phyloP scores from a whole-genome alignment of 148 eudicot genomes.

The Fagopyrum tataricum region DNA sequence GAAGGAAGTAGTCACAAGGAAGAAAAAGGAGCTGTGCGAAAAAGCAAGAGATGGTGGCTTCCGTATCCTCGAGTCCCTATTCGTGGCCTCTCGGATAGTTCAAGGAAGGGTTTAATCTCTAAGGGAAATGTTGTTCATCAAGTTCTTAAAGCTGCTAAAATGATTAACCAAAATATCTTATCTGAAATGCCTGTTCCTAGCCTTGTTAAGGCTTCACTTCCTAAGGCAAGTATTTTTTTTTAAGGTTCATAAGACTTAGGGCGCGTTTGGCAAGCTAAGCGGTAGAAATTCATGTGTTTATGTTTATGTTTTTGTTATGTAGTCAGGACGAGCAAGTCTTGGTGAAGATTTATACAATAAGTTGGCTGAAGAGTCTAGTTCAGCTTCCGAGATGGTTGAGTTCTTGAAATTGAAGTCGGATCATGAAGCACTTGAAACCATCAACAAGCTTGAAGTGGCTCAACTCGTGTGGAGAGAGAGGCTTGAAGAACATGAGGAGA shows the following conservation, averaged over 20 bases:
- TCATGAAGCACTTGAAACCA: constrained; percentile 57
- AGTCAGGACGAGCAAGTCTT: constrained; percentile 75
- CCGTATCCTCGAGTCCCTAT: constrained; percentile 80
- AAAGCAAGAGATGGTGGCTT: constrained; percentile 95
- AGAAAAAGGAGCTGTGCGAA: constrained; percentile 48
- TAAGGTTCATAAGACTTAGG: too few species aligned
- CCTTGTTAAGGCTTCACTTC: constrained; percentile 58
- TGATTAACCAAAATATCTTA: constrained; percentile 71
- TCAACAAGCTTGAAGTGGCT: constrained; percentile 86
- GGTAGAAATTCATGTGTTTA: background rate
- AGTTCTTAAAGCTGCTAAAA: constrained; percentile 87
- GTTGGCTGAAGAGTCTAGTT: constrained; percentile 41
- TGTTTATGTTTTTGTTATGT: constrained; percentile 15
- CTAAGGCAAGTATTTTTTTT: constrained; percentile 42
- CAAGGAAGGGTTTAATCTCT: constrained; percentile 60
- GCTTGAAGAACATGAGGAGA: constrained; percentile 34
- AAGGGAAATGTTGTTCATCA: constrained; percentile 78
- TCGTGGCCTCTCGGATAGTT: constrained; percentile 63
- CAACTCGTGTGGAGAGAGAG: constrained; percentile 67
- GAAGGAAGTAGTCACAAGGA: constrained; percentile 78
- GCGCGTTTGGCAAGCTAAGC: too few species aligned
- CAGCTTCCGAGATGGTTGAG: constrained; percentile 41
- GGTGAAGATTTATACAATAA: constrained; percentile 70
- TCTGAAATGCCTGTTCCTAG: constrained; percentile 66
- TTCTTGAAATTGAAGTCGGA: constrained; percentile 60